Percentiles rank a stretch among this genome's conserved stretches.
Evolutionary conservation across 2,329 filamentous ascomycete species (phyloP).

Genomic region (Epichloe coenophiala): DNA sequence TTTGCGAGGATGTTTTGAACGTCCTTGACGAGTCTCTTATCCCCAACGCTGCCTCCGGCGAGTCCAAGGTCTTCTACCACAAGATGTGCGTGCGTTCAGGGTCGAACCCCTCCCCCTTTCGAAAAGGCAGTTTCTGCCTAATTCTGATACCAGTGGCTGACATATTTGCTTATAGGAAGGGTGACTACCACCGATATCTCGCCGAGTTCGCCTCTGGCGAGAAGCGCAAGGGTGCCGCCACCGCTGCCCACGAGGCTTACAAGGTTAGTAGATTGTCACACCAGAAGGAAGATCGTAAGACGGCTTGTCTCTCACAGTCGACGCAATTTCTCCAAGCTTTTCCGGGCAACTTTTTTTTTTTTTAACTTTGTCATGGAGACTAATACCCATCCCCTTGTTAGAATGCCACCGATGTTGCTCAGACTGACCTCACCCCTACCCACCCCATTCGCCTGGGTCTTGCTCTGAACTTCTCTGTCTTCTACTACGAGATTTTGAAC

Average conservation of each 20-base stretch:
- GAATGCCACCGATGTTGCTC: conserved; percentile 96
- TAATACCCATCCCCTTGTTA: conserved; percentile 21
- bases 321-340: background rate
- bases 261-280: conserved; percentile 50
- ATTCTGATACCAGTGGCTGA: background rate
- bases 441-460: conserved; percentile 97
- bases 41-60: conserved; percentile 87
- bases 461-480: conserved; percentile 97
- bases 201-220: conserved; percentile 88
- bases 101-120: background rate
- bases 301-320: conserved; percentile 7
- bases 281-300: conserved; percentile 12
- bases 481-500: conserved; percentile 99
- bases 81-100: conserved; percentile 80
- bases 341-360: background rate
- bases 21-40: conserved; percentile 89
- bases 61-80: conserved; percentile 99
- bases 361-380: background rate
- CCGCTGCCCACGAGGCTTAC: conserved; percentile 86
- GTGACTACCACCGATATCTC: conserved; percentile 91
- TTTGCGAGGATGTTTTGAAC: conserved; percentile 95
- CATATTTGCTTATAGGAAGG: conserved; percentile 55
- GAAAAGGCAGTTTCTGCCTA: background rate
- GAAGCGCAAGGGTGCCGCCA: conserved; percentile 81
- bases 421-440: conserved; percentile 92